Evolutionary conservation across 495 filamentous ascomycete genomes (phyloP), one percentile per base, ranked within the genome.

Genomic region (Poronia punctata): DNA sequence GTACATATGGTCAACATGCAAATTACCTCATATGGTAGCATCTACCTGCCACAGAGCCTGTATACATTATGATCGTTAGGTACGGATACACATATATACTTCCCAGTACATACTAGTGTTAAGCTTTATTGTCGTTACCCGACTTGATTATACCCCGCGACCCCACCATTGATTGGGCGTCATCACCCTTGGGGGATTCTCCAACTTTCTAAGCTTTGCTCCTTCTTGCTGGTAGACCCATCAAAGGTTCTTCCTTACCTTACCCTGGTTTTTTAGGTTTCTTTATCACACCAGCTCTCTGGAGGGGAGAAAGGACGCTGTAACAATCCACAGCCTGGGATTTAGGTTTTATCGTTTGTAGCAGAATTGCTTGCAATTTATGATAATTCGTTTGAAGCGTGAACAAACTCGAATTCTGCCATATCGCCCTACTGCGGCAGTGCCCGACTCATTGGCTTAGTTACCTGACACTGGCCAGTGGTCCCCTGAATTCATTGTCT

Each of bases 111-210:
- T n/a, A 14, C 11, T 14, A 14, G n/a, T 7, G 28, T 31, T 5
- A 14, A n/a, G n/a, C n/a, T n/a, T n/a, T n/a, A n/a, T n/a, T n/a
- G 28, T 31, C 5, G 28, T 9, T 31, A 31, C 28, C 28, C 16
- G 16, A 31, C 10, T 9, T 31, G 16, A 31, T 5, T 31, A 22
- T 40, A 40, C 38, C 38, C 38, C 38, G 38, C 38, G 38, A 40
- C 38, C 38, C 38, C 38, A 40, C 38, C 27, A 38, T n/a, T 32
- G 20, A 40, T 40, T 40, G 38, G 35, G 35, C 35, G 35, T 38
- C 35, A 38, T 38, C 22, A 16, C 20, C 10, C 35, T 14, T 32
- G 29, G 29, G 16, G 16, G 2, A 9, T 40, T 40, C 38, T 40
- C 38, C 38, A 30, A 40, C 38, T 40, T 40, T 40, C 38, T 28